A percentile compares a stretch with the other conserved stretches of the same genome.
Evolutionary conservation across 1,139 yeast genomes (phyloP).

Genomic region (Pneumocystis sp.): DNA sequence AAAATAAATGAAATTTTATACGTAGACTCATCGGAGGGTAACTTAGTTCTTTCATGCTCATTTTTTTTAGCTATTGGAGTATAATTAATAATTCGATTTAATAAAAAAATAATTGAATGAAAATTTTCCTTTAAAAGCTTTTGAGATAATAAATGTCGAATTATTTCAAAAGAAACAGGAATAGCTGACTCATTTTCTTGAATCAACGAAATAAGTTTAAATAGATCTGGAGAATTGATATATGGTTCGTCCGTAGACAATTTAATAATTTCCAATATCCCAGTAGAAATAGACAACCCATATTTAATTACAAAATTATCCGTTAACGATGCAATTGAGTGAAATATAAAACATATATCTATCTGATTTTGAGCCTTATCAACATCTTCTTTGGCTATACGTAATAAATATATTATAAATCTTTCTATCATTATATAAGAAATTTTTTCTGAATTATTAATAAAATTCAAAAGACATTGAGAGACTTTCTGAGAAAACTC

Average conservation of each 20-base stretch:
- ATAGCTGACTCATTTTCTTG: neutral
- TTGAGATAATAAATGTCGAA: neutral
- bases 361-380: neutral
- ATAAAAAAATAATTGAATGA: neutral
- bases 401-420: neutral
- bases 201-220: neutral
- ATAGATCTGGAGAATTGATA: neutral
- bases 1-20: conserved; percentile 14
- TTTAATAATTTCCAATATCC: neutral
- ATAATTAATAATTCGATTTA: neutral
- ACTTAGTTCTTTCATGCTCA: neutral
- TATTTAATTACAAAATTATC: neutral
- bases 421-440: neutral
- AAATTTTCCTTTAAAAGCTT: neutral
- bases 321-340: neutral
- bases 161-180: neutral
- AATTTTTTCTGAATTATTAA: neutral
- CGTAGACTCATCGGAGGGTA: conserved; percentile 8
- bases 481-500: neutral
- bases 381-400: neutral
- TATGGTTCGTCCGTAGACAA: neutral
- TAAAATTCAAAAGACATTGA: neutral
- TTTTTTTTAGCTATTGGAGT: conserved; percentile 8
- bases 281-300: neutral
- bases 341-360: neutral